A percentile compares a stretch with the other conserved stretches of the same genome.
Conservation (phyloP, 768 basidiomycete species). For the Russula brevipes region DNA sequence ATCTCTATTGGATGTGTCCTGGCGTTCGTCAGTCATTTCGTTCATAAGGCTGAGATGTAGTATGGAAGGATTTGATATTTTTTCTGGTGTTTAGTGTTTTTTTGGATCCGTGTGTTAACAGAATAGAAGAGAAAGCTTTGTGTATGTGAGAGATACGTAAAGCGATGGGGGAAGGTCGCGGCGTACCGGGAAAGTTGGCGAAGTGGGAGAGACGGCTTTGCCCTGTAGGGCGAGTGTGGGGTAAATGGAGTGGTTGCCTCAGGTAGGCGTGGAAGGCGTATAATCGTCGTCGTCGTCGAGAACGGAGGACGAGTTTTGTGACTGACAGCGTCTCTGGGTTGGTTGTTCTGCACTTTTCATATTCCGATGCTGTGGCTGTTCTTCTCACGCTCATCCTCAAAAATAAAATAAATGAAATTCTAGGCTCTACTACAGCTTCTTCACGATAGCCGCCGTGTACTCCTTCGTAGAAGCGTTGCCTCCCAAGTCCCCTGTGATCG, state of each 20-base stretch:
- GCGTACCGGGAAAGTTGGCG: constrained; percentile 45
- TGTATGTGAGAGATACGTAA: constrained; percentile 3
- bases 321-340: background rate
- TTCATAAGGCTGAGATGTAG: constrained; percentile 53
- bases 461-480: constrained; percentile 87
- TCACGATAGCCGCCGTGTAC: constrained; percentile 84
- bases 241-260: constrained; percentile 53
- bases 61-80: constrained; percentile 35
- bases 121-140: constrained; percentile 20
- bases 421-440: constrained; percentile 43
- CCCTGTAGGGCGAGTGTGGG: constrained; percentile 87
- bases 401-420: background rate
- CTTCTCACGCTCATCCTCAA: constrained; percentile 20
- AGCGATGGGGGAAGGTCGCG: constrained; percentile 11
- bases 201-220: constrained; percentile 59
- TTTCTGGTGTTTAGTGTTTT: constrained; percentile 46
- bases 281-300: constrained; percentile 28
- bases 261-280: constrained; percentile 46
- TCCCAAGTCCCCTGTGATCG: constrained; percentile 92
- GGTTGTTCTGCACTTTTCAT: constrained; percentile 12
- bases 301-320: constrained; percentile 21
- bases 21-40: constrained; percentile 77
- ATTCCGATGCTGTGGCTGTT: constrained; percentile 21
- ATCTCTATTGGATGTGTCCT: constrained; percentile 55
- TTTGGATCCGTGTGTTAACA: constrained; percentile 24